phyloP scores from a whole-genome alignment of 495 filamentous ascomycete genomes.

The Aspergillus kassunensis region DNA sequence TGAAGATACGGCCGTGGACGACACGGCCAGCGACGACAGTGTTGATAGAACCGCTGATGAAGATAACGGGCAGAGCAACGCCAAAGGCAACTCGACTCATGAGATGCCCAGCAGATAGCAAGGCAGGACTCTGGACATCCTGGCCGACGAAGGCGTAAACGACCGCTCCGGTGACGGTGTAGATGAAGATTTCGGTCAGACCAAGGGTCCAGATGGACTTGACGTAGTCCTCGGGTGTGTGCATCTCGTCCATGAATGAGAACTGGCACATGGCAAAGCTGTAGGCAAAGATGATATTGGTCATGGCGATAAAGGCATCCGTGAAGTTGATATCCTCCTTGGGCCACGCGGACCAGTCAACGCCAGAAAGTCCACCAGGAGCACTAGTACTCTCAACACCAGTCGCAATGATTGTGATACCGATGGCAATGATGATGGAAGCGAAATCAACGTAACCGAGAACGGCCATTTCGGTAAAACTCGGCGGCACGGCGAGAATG shows the following conservation, averaged over 20 bases:
- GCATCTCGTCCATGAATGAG: conserved; percentile 71
- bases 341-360: conserved; percentile 39
- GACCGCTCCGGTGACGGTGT: conserved; percentile 60
- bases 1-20: conserved; percentile 56
- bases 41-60: conserved; percentile 62
- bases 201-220: conserved; percentile 60
- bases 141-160: conserved; percentile 66
- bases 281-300: conserved; percentile 68
- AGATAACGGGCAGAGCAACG: conserved; percentile 67
- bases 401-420: conserved; percentile 63
- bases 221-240: conserved; percentile 57
- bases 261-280: conserved; percentile 64
- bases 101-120: conserved; percentile 53
- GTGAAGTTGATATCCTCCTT: conserved; percentile 30
- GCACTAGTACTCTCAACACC: conserved; percentile 40
- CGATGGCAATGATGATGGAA: conserved; percentile 60
- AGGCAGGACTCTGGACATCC: conserved; percentile 62
- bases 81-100: conserved; percentile 69
- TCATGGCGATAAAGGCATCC: conserved; percentile 54
- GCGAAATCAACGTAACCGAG: conserved; percentile 57
- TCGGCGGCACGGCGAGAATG: conserved; percentile 55
- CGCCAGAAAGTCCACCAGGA: conserved; percentile 26
- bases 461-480: conserved; percentile 53
- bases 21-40: conserved; percentile 55
- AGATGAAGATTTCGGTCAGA: conserved; percentile 57